phyloP scores from a whole-genome alignment of 805 yeast genomes.

The Candida railenensis region DNA sequence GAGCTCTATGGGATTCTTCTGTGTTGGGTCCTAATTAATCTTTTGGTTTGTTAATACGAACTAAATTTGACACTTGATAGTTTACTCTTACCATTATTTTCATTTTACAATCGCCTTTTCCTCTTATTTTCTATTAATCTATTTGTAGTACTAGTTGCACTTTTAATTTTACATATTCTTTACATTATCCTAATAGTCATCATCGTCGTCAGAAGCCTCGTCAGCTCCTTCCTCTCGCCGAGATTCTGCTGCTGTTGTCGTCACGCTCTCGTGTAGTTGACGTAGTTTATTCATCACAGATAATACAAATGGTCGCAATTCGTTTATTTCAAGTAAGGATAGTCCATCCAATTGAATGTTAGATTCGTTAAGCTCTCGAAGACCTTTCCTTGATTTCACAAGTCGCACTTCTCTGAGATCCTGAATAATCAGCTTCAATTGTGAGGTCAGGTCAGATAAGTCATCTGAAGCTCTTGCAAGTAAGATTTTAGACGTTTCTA shows the following conservation, averaged over 20 bases:
- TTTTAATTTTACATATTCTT: too few relatives aligned
- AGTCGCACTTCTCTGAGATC: slow-evolving; percentile 83
- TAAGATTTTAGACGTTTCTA: slow-evolving; percentile 71
- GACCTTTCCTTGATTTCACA: slow-evolving; percentile 78
- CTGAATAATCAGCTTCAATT: slow-evolving; percentile 67
- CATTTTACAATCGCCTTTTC: too few relatives aligned
- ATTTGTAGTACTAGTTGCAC: too few relatives aligned
- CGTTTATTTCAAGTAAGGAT: slow-evolving; percentile 83
- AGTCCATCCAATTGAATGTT: slow-evolving; percentile 82
- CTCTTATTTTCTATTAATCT: too few relatives aligned
- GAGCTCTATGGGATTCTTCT: too few relatives aligned
- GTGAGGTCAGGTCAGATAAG: slow-evolving; percentile 68
- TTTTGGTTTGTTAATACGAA: too few relatives aligned
- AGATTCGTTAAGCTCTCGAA: slow-evolving; percentile 73
- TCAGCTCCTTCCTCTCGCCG: slow-evolving; percentile 15
- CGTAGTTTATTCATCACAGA: slow-evolving; percentile 77
- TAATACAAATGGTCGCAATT: slow-evolving; percentile 78
- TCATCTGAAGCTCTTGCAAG: slow-evolving; percentile 77
- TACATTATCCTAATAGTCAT: too few relatives aligned
- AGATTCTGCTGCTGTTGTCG: slow-evolving; percentile 8
- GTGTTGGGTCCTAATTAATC: too few relatives aligned
- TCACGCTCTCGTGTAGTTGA: slow-evolving; percentile 43
- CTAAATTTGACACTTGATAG: too few relatives aligned
- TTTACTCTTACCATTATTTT: too few relatives aligned
- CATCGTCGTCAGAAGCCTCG: slow-evolving; percentile 9